These are phyloP conservation scores for Petunia axillaris DNA, from an alignment of 257 asterid species.

Conservation along the genomic window DNA sequence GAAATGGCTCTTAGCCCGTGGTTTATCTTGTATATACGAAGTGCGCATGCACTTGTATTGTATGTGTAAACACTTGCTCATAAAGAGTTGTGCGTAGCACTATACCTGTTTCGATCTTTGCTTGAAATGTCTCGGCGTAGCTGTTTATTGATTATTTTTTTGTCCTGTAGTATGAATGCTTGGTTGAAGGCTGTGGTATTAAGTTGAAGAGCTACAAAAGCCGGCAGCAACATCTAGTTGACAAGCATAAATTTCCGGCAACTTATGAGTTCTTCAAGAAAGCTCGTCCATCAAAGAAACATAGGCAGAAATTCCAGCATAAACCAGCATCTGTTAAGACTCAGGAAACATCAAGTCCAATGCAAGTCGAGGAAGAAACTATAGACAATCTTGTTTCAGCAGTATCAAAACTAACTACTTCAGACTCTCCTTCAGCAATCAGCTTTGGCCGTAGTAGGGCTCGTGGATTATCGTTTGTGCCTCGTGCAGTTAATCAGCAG, in stretches of 20 bases:
- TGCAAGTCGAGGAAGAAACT: conserved; percentile 78
- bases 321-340: conserved; percentile 41
- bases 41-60: not conserved
- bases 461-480: conserved; percentile 73
- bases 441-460: conserved; percentile 81
- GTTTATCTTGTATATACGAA: not conserved
- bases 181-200: conserved; percentile 86
- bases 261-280: conserved; percentile 87
- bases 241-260: conserved; percentile 84
- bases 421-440: conserved; percentile 74
- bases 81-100: not conserved
- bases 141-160: conserved; percentile 3
- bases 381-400: conserved; percentile 76
- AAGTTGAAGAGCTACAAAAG: conserved; percentile 86
- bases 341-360: conserved; percentile 52
- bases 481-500: conserved; percentile 65
- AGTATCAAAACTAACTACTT: conserved; percentile 79
- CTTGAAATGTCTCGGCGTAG: not conserved
- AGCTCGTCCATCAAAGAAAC: conserved; percentile 78
- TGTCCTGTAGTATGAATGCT: conserved; percentile 78
- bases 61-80: not conserved
- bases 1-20: not conserved
- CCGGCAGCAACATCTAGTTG: conserved; percentile 88
- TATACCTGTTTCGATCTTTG: not conserved
- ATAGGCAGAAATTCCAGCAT: conserved; percentile 59